These are phyloP conservation scores for Pseudocercospora crystallina DNA, from an alignment of 2,329 filamentous ascomycete species.

Conservation along the genomic window DNA sequence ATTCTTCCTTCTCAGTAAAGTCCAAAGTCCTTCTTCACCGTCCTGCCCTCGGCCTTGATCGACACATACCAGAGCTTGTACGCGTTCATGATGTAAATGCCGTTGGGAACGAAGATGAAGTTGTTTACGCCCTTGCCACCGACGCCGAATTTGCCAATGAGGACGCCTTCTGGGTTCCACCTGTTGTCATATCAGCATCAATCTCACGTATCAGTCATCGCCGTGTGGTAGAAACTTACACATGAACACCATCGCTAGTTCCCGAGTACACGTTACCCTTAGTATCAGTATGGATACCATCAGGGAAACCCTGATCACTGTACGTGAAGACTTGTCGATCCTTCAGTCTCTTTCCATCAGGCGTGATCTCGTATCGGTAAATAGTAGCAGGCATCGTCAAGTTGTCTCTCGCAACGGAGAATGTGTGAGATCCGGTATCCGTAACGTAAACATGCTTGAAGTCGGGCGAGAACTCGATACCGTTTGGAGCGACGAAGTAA, in stretches of 20 bases:
- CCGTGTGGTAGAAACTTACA: conserved; percentile 32
- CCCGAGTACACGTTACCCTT: conserved; percentile 56
- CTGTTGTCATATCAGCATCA: conserved; percentile 9
- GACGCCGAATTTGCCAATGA: conserved; percentile 57
- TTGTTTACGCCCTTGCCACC: conserved; percentile 40
- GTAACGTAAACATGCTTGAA: conserved; percentile 55
- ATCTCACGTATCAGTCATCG: not conserved
- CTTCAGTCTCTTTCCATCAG: conserved; percentile 35
- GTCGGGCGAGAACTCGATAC: conserved; percentile 57
- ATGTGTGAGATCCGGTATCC: conserved; percentile 50
- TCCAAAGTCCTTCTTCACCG: conserved; percentile 31
- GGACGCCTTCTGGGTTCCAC: conserved; percentile 50
- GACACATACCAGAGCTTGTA: conserved; percentile 36
- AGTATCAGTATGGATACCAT: conserved; percentile 57
- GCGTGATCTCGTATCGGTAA: conserved; percentile 44
- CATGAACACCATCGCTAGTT: conserved; percentile 54
- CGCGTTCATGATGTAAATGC: conserved; percentile 35
- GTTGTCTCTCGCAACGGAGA: conserved; percentile 31
- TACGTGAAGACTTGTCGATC: conserved; percentile 56
- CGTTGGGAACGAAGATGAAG: conserved; percentile 36
- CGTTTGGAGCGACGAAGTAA: conserved; percentile 57
- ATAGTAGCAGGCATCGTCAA: conserved; percentile 42
- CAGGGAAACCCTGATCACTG: conserved; percentile 54
- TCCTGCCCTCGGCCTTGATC: conserved; percentile 34
- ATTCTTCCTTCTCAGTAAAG: too few species aligned